These are phyloP conservation scores for Pythium dissimile DNA, from an alignment of 352 stramenopile species.

Conservation along the genomic window DNA sequence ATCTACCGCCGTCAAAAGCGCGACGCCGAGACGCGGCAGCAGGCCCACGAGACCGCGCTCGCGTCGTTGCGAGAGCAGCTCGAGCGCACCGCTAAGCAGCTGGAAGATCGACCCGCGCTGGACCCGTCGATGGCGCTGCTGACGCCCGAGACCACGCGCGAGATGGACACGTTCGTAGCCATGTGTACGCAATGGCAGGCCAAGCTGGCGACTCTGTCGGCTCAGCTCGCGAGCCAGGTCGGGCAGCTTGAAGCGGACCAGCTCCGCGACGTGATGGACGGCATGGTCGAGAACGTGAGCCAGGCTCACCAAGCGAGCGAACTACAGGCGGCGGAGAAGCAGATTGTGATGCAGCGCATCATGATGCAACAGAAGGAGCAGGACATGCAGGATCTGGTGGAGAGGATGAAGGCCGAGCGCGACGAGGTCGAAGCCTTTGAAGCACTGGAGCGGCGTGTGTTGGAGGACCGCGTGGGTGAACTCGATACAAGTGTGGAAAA, in stretches of 20 bases:
- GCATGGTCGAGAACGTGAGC: conserved; percentile 37
- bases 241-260: conserved; percentile 25
- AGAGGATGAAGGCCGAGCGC: conserved; percentile 7
- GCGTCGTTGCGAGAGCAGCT: conserved; percentile 22
- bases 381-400: conserved; percentile 17
- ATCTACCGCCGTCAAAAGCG: conserved; percentile 35
- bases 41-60: conserved; percentile 12
- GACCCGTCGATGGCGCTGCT: not conserved
- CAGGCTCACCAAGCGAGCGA: not conserved
- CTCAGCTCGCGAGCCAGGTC: conserved; percentile 18
- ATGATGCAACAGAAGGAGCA: conserved; percentile 5
- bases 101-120: conserved; percentile 8
- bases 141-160: conserved; percentile 12
- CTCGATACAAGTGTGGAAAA: conserved; percentile 46
- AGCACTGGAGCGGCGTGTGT: conserved; percentile 43
- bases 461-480: conserved; percentile 48
- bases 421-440: conserved; percentile 39
- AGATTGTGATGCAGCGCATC: conserved; percentile 11
- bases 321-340: conserved; percentile 16
- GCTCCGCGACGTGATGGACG: conserved; percentile 29
- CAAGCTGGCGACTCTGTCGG: conserved; percentile 19
- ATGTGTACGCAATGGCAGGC: conserved; percentile 29
- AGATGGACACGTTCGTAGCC: conserved; percentile 36
- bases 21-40: conserved; percentile 23
- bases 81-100: conserved; percentile 8